Percentiles rank a stretch among this genome's conserved stretches.
Conservation (phyloP, 331 rosid genomes). For the Quercus tomentella region DNA sequence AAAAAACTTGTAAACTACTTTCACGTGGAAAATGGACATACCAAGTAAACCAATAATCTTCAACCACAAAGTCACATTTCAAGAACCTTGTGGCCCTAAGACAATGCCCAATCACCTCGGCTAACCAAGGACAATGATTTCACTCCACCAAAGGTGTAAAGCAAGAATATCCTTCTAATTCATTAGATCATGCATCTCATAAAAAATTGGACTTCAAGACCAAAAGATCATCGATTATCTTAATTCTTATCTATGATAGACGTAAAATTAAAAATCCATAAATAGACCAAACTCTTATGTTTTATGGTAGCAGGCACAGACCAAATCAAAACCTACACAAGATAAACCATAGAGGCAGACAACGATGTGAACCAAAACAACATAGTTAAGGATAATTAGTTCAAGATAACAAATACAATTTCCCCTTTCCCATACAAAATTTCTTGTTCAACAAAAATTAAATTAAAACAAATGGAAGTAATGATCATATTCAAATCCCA, state of each 20-base stretch:
- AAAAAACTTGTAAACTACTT: too few species aligned
- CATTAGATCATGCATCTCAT: too few species aligned
- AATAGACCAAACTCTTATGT: too few species aligned
- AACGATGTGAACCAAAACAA: background rate
- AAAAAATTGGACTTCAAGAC: too few species aligned
- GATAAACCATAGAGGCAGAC: background rate
- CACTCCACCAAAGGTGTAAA: too few species aligned
- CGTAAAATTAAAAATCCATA: background rate
- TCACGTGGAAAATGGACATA: too few species aligned
- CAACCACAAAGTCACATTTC: background rate
- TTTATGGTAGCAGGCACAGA: background rate
- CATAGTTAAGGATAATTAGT: background rate
- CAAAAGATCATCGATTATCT: too few species aligned
- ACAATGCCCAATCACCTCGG: too few species aligned
- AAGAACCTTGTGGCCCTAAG: too few species aligned
- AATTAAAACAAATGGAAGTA: background rate
- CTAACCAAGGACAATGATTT: too few species aligned
- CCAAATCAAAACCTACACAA: background rate
- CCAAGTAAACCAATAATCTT: background rate
- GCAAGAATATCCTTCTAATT: too few species aligned
- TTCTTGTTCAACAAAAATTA: background rate
- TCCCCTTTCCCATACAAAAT: background rate
- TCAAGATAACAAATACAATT: background rate
- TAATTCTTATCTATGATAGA: background rate
- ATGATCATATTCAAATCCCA: background rate